A percentile compares a stretch with the other conserved stretches of the same genome.
Conservation (phyloP, 176 grass and related monocot genomes). For the Tuctoria greenei region DNA sequence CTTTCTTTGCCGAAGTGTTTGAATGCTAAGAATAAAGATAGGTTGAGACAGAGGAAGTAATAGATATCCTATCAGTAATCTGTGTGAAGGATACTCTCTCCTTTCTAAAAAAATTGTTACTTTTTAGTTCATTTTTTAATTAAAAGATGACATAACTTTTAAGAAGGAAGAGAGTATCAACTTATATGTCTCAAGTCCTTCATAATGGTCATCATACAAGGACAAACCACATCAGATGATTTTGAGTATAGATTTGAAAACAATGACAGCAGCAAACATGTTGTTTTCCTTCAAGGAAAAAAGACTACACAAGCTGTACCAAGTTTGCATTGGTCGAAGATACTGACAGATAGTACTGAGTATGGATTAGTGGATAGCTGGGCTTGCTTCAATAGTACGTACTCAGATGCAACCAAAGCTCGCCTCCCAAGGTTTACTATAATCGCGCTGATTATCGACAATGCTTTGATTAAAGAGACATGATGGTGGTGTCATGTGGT, state of each 20-base stretch:
- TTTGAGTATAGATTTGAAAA: background rate
- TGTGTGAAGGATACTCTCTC: no score
- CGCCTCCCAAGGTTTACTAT: conserved; percentile 35
- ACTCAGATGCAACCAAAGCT: conserved; percentile 44
- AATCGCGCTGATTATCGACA: conserved; percentile 41
- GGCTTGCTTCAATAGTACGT: conserved; percentile 32
- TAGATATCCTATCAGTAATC: background rate
- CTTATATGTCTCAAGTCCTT: background rate
- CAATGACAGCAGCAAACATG: background rate
- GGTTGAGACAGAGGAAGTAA: no score
- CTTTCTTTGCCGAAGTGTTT: no score
- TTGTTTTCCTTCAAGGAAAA: no score
- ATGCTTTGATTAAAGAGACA: conserved; percentile 48
- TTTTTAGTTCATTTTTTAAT: no score
- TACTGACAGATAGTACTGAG: conserved; percentile 2
- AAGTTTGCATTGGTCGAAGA: background rate
- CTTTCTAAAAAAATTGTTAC: no score
- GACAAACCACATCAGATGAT: background rate
- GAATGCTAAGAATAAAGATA: no score
- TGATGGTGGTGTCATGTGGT: conserved; percentile 35
- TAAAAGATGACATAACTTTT: no score
- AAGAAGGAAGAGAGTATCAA: no score
- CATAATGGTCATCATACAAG: background rate
- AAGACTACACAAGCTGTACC: background rate
- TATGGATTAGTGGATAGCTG: conserved; percentile 24